Conservation (phyloP, 108 stramenopile genomes). For the Nannochloropsis granulata region DNA sequence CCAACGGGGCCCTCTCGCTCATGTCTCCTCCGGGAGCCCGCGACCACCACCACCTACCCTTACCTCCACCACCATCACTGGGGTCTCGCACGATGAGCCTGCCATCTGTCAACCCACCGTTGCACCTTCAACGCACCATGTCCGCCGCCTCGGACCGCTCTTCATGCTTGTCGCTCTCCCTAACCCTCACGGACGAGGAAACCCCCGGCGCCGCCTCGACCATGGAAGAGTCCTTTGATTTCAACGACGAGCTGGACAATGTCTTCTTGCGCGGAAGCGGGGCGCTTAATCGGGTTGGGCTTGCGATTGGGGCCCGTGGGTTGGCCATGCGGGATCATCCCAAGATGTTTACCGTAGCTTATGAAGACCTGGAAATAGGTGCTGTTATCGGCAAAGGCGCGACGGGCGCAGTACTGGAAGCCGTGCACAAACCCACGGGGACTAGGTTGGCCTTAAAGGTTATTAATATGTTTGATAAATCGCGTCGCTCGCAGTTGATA, state of each 20-base stretch:
- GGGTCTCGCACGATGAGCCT: too few relatives aligned
- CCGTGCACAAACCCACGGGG: conserved; percentile 21
- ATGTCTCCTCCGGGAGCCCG: too few relatives aligned
- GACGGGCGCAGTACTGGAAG: conserved; percentile 32
- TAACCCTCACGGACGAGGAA: background rate
- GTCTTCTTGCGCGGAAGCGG: background rate
- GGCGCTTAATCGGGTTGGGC: background rate
- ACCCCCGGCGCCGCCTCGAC: background rate
- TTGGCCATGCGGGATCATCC: conserved; percentile 11
- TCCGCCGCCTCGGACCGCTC: background rate
- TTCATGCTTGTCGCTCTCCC: background rate
- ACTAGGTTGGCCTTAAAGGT: conserved; percentile 39
- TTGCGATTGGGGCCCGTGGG: background rate
- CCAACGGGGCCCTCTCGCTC: too few relatives aligned
- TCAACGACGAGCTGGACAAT: conserved; percentile 10
- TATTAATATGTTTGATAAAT: conserved; percentile 44
- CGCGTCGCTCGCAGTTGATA: conserved; percentile 42
- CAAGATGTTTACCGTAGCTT: conserved; percentile 21
- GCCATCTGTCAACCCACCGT: too few relatives aligned
- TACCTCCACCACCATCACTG: too few relatives aligned
- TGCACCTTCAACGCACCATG: too few relatives aligned
- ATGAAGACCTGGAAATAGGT: conserved; percentile 42
- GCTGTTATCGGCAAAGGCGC: conserved; percentile 37
- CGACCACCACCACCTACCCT: too few relatives aligned
- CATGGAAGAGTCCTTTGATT: conserved; percentile 9